Evolutionary conservation across 108 stramenopile species (phyloP).

Genomic region (Nitzschia sp.): DNA sequence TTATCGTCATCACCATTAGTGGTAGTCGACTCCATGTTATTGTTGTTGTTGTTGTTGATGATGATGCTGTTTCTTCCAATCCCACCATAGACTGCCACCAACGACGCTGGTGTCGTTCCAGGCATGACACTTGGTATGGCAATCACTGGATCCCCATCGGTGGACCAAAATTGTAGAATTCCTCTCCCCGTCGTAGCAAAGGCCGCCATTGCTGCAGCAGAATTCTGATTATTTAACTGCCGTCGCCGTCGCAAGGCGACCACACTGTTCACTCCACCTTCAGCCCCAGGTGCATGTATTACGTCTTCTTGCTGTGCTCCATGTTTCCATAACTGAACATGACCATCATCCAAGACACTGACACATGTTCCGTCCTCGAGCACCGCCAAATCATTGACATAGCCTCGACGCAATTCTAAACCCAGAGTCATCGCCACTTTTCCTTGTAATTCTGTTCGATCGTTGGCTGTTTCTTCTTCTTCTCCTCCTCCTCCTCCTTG

Average conservation of each 20-base stretch:
- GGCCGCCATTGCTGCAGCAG: constrained; percentile 8
- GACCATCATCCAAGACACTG: constrained; percentile 53
- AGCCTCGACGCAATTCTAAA: constrained; percentile 52
- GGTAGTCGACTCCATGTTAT: too few species aligned
- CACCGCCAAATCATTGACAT: constrained; percentile 57
- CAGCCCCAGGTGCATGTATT: constrained; percentile 19
- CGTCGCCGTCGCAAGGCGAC: constrained; percentile 13
- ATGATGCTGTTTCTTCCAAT: too few species aligned
- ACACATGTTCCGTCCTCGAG: constrained; percentile 45
- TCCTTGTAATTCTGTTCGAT: constrained; percentile 3
- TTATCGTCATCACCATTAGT: neutral
- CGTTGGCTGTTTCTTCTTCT: too few species aligned
- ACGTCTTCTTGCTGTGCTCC: constrained; percentile 32
- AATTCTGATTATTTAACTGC: neutral
- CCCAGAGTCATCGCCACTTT: constrained; percentile 59
- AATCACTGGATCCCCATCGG: constrained; percentile 26
- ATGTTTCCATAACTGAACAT: constrained; percentile 54
- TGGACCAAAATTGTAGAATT: constrained; percentile 37
- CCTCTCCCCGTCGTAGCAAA: constrained; percentile 57
- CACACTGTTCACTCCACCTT: constrained; percentile 37
- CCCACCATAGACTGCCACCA: constrained; percentile 22
- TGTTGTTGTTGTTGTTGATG: too few species aligned
- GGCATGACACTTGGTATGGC: constrained; percentile 20
- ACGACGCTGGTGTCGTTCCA: constrained; percentile 41
- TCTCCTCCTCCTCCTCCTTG: too few species aligned